A percentile compares a stretch with the other conserved stretches of the same genome.
Conservation (phyloP, 768 basidiomycete species). For the Lentinus brumalis region DNA sequence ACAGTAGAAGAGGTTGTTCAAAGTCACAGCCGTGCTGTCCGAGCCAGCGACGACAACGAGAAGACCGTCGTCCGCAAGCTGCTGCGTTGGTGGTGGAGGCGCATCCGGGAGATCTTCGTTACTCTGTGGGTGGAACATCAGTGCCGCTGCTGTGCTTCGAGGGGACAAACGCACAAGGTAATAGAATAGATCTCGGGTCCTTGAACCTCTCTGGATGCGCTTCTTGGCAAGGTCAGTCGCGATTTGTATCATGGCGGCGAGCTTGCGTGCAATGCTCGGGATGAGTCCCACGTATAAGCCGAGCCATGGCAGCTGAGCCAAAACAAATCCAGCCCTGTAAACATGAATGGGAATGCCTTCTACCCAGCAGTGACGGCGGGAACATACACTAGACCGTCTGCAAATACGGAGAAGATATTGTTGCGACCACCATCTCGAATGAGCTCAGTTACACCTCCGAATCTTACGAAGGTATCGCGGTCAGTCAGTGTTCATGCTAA, state of each 20-base stretch:
- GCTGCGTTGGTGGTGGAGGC: slow-evolving; percentile 1
- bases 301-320: slow-evolving; percentile 2
- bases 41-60: slow-evolving; percentile 32
- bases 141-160: too few species aligned
- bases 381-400: slow-evolving; percentile 31
- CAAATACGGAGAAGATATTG: slow-evolving; percentile 45
- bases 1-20: slow-evolving; percentile 28
- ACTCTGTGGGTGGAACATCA: slow-evolving; percentile 10
- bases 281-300: not conserved
- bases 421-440: slow-evolving; percentile 44
- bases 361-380: not conserved
- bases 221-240: slow-evolving; percentile 7
- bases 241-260: slow-evolving; percentile 6
- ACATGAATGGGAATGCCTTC: not conserved
- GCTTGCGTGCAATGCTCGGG: not conserved
- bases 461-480: slow-evolving; percentile 20
- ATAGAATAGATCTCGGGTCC: slow-evolving; percentile 39
- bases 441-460: slow-evolving; percentile 40
- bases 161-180: slow-evolving; percentile 42
- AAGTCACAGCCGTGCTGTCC: slow-evolving; percentile 29
- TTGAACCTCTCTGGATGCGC: slow-evolving; percentile 22
- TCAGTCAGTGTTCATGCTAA: too few species aligned
- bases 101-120: slow-evolving; percentile 16
- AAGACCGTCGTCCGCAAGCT: slow-evolving; percentile 17
- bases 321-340: not conserved